These are phyloP conservation scores for Pestalotiopsis sp. DNA, from an alignment of 2,329 filamentous ascomycete species.

Conservation along the genomic window DNA sequence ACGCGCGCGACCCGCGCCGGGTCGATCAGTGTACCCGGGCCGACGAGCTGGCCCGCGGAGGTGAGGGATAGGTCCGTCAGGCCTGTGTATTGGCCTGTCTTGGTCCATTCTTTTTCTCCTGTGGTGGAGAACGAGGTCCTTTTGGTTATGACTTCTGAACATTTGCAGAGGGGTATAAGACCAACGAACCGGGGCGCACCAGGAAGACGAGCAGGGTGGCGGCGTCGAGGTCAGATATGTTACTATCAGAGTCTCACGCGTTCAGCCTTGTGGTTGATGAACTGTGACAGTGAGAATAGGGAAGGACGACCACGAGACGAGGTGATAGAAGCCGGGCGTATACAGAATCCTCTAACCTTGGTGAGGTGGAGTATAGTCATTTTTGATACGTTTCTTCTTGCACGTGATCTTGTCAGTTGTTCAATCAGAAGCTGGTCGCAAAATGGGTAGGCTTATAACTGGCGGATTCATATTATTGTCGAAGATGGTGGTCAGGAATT, in stretches of 20 bases:
- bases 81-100: not conserved
- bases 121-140: not conserved
- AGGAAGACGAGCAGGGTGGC: not conserved
- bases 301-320: not conserved
- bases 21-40: not conserved
- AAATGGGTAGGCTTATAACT: too few relatives aligned
- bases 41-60: not conserved
- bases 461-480: too few relatives aligned
- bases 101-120: not conserved
- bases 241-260: too few relatives aligned
- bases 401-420: too few relatives aligned
- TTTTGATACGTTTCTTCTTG: too few relatives aligned
- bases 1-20: not conserved
- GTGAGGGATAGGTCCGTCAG: not conserved
- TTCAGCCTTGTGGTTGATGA: too few relatives aligned
- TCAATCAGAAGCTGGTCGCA: too few relatives aligned
- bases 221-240: not conserved
- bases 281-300: not conserved
- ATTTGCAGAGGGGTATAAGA: not conserved
- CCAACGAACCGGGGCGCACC: not conserved
- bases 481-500: too few relatives aligned
- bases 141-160: not conserved
- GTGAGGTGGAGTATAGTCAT: too few relatives aligned
- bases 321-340: too few relatives aligned
- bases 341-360: too few relatives aligned